Evolutionary conservation across 768 basidiomycete species (phyloP).

Genomic region (Clathrus columnatus): DNA sequence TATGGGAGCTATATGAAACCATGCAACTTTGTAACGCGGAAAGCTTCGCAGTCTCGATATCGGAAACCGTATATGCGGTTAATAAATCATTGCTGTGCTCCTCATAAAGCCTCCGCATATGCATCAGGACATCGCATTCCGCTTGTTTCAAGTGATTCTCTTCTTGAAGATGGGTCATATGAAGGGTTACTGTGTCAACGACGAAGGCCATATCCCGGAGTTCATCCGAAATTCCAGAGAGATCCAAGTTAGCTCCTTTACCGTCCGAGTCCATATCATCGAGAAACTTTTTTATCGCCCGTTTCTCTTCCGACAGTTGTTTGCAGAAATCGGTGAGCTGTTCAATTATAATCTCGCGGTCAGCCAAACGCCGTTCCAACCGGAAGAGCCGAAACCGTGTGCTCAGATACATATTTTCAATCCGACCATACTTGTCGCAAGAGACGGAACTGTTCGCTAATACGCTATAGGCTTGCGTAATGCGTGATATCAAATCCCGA

Average conservation of each 20-base stretch:
- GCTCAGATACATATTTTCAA: constrained; percentile 33
- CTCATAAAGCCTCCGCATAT: constrained; percentile 24
- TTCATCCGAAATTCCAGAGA: background rate
- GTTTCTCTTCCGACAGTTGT: constrained; percentile 44
- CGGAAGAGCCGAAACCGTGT: constrained; percentile 39
- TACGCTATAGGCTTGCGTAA: constrained; percentile 42
- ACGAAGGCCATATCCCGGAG: background rate
- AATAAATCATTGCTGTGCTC: constrained; percentile 28
- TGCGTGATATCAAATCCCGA: constrained; percentile 34
- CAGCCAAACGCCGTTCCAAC: constrained; percentile 59
- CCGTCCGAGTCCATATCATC: background rate
- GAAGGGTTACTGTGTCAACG: background rate
- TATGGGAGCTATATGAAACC: constrained; percentile 33
- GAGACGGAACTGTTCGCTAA: constrained; percentile 39
- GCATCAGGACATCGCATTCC: constrained; percentile 16
- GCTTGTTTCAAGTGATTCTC: constrained; percentile 7
- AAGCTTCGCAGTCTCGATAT: constrained; percentile 29
- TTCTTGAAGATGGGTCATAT: background rate
- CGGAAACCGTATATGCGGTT: constrained; percentile 21
- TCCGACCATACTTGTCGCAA: constrained; percentile 24
- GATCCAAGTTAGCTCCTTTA: background rate
- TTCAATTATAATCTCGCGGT: constrained; percentile 55
- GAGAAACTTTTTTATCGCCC: constrained; percentile 23
- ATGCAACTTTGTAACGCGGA: constrained; percentile 30
- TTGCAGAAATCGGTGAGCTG: constrained; percentile 59